Evolutionary conservation across 2,329 filamentous ascomycete species (phyloP), one percentile per base, ranked within the genome.

Genomic region (Penicillium expansum): DNA sequence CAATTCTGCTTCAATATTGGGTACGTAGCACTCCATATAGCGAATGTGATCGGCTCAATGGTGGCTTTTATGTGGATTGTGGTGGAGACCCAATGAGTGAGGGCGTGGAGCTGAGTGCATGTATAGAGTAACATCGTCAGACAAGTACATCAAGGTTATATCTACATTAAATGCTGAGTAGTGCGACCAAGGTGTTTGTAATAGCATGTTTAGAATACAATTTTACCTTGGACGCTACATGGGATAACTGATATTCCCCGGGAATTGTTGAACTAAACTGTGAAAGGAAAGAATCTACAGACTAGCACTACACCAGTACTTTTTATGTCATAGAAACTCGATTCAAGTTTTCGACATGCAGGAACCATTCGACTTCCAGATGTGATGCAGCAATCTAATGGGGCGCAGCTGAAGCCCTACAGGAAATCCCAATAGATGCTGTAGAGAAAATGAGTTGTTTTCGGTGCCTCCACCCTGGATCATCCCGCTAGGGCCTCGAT

Each of bases 331-430:
- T 52, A 39, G 20, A 41, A 47, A 39, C 13, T 1, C 14, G 18
- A 38, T 27, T 42, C 44, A 16, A 16, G 48, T 56, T 33, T 32
- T 32, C 16, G 13, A 37, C 38, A 51, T 56, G 48, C 48, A 56
- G 48, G 48, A 45, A 56, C 39, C 16, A 50, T n/a, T 29, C 3
- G 11, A 18, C 4, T 55, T 24, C 6, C n/a, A 29, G 5, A n/a
- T 32, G 27, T 33, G 47, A 37, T 35, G 29, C 22, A 6, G n/a
- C 37, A 18, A 55, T 51, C 27, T 38, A 30, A 30, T 18, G 38
- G 16, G 39, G 39, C 8, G 45, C 9, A 51, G 39, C 39, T 51
- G 39, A 55, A n/a, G 43, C 27, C 35, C 27, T 29, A 29, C 27
- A 29, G 8, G 27, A 29, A 29, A 29, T 29, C 27, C 8, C 27